Conservation (phyloP, 2,329 filamentous ascomycete genomes). For the Aspergillus calidoustus region DNA sequence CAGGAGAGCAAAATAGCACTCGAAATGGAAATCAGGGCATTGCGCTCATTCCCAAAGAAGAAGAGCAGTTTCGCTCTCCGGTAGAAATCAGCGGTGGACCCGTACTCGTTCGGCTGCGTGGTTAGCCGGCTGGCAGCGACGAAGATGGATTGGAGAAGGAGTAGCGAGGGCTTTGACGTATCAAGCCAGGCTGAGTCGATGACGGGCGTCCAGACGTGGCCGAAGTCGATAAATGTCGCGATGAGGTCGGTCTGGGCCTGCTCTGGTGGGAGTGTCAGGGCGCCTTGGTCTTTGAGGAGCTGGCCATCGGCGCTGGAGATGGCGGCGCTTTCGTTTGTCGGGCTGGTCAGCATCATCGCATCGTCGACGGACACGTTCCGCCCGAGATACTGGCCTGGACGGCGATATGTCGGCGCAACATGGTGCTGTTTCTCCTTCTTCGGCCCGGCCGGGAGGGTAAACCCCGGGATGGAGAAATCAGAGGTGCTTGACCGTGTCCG, state of each 20-base stretch:
- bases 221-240: conserved; percentile 46
- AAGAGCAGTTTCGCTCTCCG: conserved; percentile 40
- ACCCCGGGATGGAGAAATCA: too few species aligned
- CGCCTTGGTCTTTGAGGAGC: conserved; percentile 31
- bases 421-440: too few species aligned
- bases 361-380: conserved; percentile 34
- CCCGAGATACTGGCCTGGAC: conserved; percentile 11
- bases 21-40: conserved; percentile 47
- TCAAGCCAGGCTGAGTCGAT: conserved; percentile 47
- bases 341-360: conserved; percentile 33
- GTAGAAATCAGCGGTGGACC: conserved; percentile 38
- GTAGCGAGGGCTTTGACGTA: conserved; percentile 34
- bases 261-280: conserved; percentile 29
- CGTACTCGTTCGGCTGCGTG: conserved; percentile 34
- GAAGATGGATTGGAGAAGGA: conserved; percentile 42
- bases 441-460: too few species aligned
- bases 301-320: conserved; percentile 21
- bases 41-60: conserved; percentile 38
- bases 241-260: conserved; percentile 42
- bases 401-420: conserved; percentile 26
- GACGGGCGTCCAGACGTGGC: conserved; percentile 49
- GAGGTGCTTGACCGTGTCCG: background rate
- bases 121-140: conserved; percentile 48
- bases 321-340: conserved; percentile 20
- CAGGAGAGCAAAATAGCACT: conserved; percentile 47